Conservation (phyloP, 768 basidiomycete genomes). For the Candolleomyces eurysporus region DNA sequence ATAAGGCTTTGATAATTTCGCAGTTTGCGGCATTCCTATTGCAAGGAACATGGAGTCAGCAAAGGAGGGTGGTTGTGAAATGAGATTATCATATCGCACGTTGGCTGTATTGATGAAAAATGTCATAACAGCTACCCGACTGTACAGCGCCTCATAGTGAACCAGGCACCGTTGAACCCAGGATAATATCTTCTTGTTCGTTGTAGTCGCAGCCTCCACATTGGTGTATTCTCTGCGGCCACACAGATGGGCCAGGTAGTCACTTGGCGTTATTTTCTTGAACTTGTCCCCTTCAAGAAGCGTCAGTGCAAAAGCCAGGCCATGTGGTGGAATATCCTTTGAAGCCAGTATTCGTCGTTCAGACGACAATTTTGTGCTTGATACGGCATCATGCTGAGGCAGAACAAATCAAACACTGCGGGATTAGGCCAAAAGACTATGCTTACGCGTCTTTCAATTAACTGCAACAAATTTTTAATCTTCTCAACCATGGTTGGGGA, state of each 20-base stretch:
- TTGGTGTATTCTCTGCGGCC: constrained; percentile 23
- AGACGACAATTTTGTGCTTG: constrained; percentile 14
- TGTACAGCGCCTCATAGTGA: constrained; percentile 34
- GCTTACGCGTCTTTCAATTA: constrained; percentile 29
- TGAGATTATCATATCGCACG: constrained; percentile 8
- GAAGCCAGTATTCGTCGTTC: constrained; percentile 26
- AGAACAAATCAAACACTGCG: not conserved
- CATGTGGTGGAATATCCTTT: constrained; percentile 33
- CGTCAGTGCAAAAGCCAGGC: constrained; percentile 43
- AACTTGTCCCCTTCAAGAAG: constrained; percentile 45
- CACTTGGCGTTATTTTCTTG: constrained; percentile 35
- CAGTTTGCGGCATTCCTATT: constrained; percentile 41
- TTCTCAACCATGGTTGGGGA: constrained; percentile 29
- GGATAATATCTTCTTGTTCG: constrained; percentile 37
- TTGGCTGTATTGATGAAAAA: constrained; percentile 43
- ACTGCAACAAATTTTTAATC: constrained; percentile 24
- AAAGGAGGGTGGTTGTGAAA: not conserved
- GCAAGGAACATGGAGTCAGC: not conserved
- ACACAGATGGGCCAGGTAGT: constrained; percentile 40
- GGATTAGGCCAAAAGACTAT: not conserved
- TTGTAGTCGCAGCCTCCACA: constrained; percentile 29
- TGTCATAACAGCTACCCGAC: constrained; percentile 37
- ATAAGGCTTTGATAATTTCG: constrained; percentile 44
- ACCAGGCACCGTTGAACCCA: constrained; percentile 41
- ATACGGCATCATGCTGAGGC: constrained; percentile 1